phyloP scores from a whole-genome alignment of 2,329 filamentous ascomycete species.

The Bipolaris gigantea region DNA sequence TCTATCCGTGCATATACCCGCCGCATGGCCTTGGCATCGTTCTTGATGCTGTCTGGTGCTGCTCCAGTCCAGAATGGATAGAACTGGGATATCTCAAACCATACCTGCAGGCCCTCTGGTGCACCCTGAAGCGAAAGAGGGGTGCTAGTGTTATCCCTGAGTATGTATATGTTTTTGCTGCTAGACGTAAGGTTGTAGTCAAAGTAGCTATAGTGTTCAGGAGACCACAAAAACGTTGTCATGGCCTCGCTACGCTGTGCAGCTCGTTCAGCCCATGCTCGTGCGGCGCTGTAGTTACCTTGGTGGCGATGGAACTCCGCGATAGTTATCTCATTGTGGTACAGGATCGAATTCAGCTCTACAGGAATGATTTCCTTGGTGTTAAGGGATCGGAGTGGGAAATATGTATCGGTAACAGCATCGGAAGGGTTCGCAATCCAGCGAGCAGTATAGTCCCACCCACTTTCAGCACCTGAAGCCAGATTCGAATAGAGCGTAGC shows the following conservation, averaged over 20 bases:
- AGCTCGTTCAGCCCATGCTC: constrained; percentile 56
- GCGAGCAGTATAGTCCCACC: constrained; percentile 65
- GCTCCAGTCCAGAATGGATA: constrained; percentile 72
- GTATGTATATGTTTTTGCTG: constrained; percentile 59
- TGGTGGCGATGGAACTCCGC: constrained; percentile 56
- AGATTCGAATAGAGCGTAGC: constrained; percentile 62
- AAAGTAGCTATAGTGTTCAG: constrained; percentile 65
- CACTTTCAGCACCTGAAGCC: constrained; percentile 66
- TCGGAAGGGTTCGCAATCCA: constrained; percentile 62
- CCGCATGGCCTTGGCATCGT: constrained; percentile 61
- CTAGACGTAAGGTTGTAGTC: constrained; percentile 68
- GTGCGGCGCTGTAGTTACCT: constrained; percentile 56
- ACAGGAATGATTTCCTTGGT: constrained; percentile 62
- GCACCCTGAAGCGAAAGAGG: constrained; percentile 47
- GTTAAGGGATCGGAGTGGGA: constrained; percentile 67
- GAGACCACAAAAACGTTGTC: constrained; percentile 66
- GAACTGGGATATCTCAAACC: constrained; percentile 63
- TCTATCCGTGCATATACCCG: constrained; percentile 58
- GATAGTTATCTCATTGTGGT: constrained; percentile 65
- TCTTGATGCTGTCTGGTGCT: constrained; percentile 59
- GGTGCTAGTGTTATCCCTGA: constrained; percentile 48
- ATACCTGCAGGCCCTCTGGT: constrained; percentile 59
- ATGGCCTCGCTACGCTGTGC: constrained; percentile 62
- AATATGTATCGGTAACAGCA: constrained; percentile 62
- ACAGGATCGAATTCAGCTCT: constrained; percentile 69